Percentiles rank a stretch among this genome's conserved stretches.
Evolutionary conservation across 2,329 filamentous ascomycete genomes (phyloP).

Genomic region (Pseudopithomyces chartarum): DNA sequence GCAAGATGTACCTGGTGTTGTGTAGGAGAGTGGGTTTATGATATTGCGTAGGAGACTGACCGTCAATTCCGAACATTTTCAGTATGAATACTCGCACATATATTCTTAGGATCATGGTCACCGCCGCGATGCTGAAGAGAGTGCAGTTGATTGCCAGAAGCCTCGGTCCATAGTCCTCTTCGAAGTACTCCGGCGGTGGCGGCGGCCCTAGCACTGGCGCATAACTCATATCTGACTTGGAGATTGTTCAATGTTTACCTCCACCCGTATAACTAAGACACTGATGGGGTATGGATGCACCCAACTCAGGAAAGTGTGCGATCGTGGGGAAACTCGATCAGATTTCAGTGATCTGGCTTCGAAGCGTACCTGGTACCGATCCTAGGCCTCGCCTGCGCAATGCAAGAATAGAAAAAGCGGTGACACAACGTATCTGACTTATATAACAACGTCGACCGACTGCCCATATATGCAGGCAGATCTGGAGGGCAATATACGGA

Average conservation of each 20-base stretch:
- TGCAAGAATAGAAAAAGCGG: neutral
- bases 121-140: constrained; percentile 41
- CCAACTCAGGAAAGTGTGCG: no score
- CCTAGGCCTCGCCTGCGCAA: constrained; percentile 1
- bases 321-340: no score
- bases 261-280: no score
- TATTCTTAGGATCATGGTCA: constrained; percentile 20
- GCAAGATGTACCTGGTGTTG: neutral
- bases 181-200: constrained; percentile 35
- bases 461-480: constrained; percentile 3
- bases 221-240: constrained; percentile 12
- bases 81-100: constrained; percentile 27
- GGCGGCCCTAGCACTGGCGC: constrained; percentile 1
- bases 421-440: neutral
- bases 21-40: neutral
- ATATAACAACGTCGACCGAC: neutral
- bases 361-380: neutral
- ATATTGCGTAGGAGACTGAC: neutral
- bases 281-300: no score
- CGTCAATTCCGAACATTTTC: constrained; percentile 15
- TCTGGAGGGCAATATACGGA: neutral
- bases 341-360: no score
- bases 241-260: no score
- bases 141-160: constrained; percentile 48
- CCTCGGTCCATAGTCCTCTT: constrained; percentile 42